Evolutionary conservation across 495 filamentous ascomycete genomes (phyloP).

Genomic region (Cladorrhinum samala): DNA sequence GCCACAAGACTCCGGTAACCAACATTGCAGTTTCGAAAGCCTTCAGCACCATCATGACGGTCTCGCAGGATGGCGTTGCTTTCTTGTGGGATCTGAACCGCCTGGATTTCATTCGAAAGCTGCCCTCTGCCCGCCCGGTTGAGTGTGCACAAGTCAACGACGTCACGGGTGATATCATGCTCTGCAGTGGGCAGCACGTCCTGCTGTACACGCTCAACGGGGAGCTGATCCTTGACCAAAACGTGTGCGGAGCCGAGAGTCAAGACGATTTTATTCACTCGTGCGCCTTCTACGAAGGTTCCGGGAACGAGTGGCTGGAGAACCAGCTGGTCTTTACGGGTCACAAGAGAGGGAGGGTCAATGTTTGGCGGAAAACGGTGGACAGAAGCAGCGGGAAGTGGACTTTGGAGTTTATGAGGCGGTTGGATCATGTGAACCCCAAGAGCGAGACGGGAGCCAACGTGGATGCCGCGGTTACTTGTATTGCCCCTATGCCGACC

Average conservation of each 20-base stretch:
- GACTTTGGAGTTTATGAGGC: constrained; percentile 55
- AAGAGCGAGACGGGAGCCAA: constrained; percentile 67
- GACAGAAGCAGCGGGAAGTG: constrained; percentile 35
- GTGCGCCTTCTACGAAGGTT: constrained; percentile 91
- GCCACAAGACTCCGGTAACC: constrained; percentile 76
- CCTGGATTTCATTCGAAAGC: constrained; percentile 72
- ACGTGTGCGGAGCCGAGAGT: constrained; percentile 47
- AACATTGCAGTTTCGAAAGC: constrained; percentile 76
- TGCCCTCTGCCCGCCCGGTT: constrained; percentile 46
- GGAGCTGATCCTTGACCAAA: constrained; percentile 69
- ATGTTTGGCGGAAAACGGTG: constrained; percentile 56
- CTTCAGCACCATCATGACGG: constrained; percentile 79
- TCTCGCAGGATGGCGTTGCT: constrained; percentile 71
- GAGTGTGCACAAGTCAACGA: constrained; percentile 85
- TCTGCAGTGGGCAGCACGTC: constrained; percentile 69
- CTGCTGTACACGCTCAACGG: constrained; percentile 88
- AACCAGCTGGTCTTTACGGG: constrained; percentile 83
- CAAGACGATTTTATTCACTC: constrained; percentile 65
- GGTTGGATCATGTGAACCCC: constrained; percentile 76
- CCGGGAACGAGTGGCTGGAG: constrained; percentile 88
- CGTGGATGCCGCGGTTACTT: constrained; percentile 76
- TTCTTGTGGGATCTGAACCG: constrained; percentile 93
- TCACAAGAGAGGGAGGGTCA: constrained; percentile 76
- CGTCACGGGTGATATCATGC: constrained; percentile 77
- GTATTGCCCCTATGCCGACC: constrained; percentile 74